Percentiles rank a stretch among this genome's conserved stretches.
Evolutionary conservation across 164 flowering plant species (phyloP).

Genomic region (Magnolia sinica): DNA sequence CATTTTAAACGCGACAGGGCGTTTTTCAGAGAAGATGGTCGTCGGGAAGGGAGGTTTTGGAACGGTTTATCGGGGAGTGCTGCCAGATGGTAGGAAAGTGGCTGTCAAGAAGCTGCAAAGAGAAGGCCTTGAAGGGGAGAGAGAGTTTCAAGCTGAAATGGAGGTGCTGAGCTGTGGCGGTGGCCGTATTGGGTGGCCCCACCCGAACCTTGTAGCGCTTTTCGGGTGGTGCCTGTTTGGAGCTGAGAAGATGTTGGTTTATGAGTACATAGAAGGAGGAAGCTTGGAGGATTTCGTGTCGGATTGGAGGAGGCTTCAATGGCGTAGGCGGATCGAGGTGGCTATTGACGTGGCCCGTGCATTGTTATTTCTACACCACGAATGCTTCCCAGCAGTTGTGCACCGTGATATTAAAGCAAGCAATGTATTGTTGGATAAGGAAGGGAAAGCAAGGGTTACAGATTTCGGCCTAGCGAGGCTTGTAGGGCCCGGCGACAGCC

Average conservation of each 20-base stretch:
- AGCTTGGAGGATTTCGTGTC: conserved; percentile 69
- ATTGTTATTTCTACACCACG: conserved; percentile 75
- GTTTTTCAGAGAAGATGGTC: conserved; percentile 59
- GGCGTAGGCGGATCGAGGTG: conserved; percentile 58
- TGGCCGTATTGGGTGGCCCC: conserved; percentile 64
- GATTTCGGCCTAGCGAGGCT: conserved; percentile 88
- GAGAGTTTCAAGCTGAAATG: conserved; percentile 85
- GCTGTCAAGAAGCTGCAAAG: conserved; percentile 85
- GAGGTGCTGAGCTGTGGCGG: conserved; percentile 58
- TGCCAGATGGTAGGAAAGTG: conserved; percentile 78
- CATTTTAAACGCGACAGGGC: conserved; percentile 62
- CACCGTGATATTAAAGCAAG: conserved; percentile 93
- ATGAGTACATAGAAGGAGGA: conserved; percentile 92
- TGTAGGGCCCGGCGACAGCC: conserved; percentile 66
- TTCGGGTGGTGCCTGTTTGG: conserved; percentile 90
- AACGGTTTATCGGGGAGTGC: conserved; percentile 62
- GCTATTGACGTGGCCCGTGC: conserved; percentile 77
- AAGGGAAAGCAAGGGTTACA: conserved; percentile 64
- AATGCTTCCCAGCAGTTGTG: conserved; percentile 73
- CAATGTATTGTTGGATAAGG: conserved; percentile 69
- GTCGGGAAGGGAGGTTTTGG: conserved; percentile 85
- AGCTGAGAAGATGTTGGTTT: conserved; percentile 61
- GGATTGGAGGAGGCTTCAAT: conserved; percentile 42
- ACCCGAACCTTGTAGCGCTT: conserved; percentile 79
- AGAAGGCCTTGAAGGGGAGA: conserved; percentile 79